Percentiles rank a stretch among this genome's conserved stretches.
Conservation (phyloP, 2,329 filamentous ascomycete species). For the Diaporthe amygdali region DNA sequence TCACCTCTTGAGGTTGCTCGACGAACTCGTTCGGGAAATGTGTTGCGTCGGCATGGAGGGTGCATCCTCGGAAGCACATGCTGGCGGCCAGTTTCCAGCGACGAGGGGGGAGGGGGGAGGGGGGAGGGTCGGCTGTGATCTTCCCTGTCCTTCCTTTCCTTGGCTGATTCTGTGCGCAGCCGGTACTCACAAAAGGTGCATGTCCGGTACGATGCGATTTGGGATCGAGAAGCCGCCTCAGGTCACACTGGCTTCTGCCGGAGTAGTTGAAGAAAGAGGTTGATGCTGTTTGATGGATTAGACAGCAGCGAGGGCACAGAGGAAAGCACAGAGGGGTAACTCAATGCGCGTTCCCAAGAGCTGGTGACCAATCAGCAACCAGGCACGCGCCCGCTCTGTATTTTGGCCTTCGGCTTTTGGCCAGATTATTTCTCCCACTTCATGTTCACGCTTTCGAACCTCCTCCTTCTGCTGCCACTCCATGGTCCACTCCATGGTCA, state of each 20-base stretch:
- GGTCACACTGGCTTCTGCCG: no score
- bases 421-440: neutral
- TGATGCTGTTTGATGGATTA: neutral
- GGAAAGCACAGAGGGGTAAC: neutral
- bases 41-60: neutral
- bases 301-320: neutral
- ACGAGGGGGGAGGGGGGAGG: neutral
- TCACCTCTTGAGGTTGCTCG: constrained; percentile 4
- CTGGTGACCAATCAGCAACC: neutral
- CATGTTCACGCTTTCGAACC: neutral
- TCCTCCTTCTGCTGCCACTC: neutral
- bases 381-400: neutral
- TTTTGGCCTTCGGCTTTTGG: neutral
- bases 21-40: neutral
- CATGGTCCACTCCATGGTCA: neutral
- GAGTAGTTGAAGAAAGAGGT: neutral
- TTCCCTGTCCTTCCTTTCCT: neutral
- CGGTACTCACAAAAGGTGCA: neutral
- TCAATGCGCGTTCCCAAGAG: neutral
- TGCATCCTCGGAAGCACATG: neutral
- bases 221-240: neutral
- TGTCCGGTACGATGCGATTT: no score
- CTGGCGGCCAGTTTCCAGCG: neutral
- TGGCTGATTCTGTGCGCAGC: neutral
- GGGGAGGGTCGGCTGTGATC: neutral